Base-by-base conservation (phyloP, 345 rosid species). In the Eucalyptus caleyi region DNA sequence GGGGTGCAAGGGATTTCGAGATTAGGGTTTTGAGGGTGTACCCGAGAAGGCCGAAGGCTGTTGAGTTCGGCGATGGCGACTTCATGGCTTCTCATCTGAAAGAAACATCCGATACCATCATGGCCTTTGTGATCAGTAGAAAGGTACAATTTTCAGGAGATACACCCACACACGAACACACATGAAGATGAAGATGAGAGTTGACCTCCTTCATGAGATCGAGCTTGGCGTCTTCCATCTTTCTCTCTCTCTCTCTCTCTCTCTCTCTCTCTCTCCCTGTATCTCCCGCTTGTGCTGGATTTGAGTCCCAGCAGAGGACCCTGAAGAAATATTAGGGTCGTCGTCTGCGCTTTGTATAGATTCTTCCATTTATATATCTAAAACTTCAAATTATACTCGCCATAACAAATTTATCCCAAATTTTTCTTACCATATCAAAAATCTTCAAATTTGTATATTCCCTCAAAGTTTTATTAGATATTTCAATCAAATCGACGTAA, bases 1-100 rank as follows among this genome's bases (percentile, higher is more conserved):
- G 49, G 49, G 47, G 60, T 1, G 60, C 86, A 9, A 50, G 47
- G 10, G 32, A 77, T 34, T 69, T 37, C 8, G 83, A 11, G 1
- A 77, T 77, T 3, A 21, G 47, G 83, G 83, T 21, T 40, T 77
- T 6, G 27, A 50, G 21, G 27, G 5, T 65, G 18, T 89, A 94
- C 95, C 88, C 95, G 91, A 40, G 92, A 91, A 40, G 92, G 87
- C 16, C 92, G 88, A 72, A 94, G 92, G 88, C 44, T 60, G 54
- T 72, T 87, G 7, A 94, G 94, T 91, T 94, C 95, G 50, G 93
- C 95, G 12, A 93, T 77, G 49, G 95, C 94, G 72, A 94, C 94
- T 89, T 94, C 93, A 86, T 92, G 93, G 90, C 90, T 93, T 90
- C 91, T 93, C 67, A 92, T 50, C 95, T 93, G 83, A 12, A 65